Evolutionary conservation across 768 basidiomycete genomes (phyloP).

Genomic region (Lactarius tabidus): DNA sequence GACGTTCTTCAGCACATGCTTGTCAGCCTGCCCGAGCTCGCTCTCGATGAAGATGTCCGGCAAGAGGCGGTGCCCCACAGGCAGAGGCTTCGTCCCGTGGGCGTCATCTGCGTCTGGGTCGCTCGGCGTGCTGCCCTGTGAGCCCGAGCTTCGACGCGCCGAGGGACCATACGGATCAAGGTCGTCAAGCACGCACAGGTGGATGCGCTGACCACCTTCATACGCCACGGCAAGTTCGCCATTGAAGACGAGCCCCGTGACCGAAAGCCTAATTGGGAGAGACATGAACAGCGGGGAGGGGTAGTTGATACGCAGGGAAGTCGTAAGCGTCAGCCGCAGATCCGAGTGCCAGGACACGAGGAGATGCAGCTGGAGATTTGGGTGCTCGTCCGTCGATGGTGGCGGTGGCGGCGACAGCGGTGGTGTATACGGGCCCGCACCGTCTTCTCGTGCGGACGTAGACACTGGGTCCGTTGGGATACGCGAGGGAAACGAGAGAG

Average conservation of each 20-base stretch:
- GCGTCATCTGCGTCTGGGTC: constrained; percentile 57
- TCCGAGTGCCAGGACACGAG: constrained; percentile 84
- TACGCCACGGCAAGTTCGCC: constrained; percentile 91
- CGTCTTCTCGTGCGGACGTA: not conserved
- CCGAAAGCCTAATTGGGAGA: constrained; percentile 89
- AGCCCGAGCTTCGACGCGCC: constrained; percentile 32
- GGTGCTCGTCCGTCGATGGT: constrained; percentile 34
- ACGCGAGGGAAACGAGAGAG: constrained; percentile 10
- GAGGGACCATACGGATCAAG: constrained; percentile 81
- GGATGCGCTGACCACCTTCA: constrained; percentile 79
- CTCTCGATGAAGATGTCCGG: constrained; percentile 90
- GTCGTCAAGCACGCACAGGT: constrained; percentile 86
- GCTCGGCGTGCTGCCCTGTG: constrained; percentile 49
- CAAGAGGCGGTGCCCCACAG: constrained; percentile 77
- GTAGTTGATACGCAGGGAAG: constrained; percentile 94
- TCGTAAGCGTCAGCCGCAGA: constrained; percentile 82
- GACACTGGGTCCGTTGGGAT: constrained; percentile 16
- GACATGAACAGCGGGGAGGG: constrained; percentile 97
- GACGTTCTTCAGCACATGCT: constrained; percentile 94
- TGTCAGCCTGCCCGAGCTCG: constrained; percentile 94
- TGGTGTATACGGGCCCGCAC: not conserved
- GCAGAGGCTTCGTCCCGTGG: constrained; percentile 60
- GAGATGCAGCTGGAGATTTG: constrained; percentile 87
- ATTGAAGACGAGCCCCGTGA: constrained; percentile 82
- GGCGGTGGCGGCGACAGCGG: constrained; percentile 11